Evolutionary conservation across 768 basidiomycete genomes (phyloP), one percentile per base, ranked within the genome.

Genomic region (Multifurca ochricompacta): DNA sequence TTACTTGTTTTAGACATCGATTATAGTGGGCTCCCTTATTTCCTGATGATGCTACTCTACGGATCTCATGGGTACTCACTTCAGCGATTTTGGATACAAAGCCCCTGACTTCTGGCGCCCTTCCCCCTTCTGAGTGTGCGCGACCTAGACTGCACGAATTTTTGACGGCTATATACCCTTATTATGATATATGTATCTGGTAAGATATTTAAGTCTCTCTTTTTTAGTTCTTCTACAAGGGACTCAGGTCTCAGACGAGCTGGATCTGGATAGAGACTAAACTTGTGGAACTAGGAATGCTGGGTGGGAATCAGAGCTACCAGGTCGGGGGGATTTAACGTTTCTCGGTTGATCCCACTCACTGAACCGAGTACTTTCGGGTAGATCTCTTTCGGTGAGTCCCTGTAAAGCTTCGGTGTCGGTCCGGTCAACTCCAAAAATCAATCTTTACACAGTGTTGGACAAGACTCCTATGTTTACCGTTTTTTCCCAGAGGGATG

Each of bases 181-280:
- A 82, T 64, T 95, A 94, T 65, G 91, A 95, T 62, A 87, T 95
- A 57, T 87, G 86, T 62, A 86, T 94, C 58, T 94, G 91, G 91
- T 87, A 64, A 35, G 65, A 37, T 18, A 9, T 27, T 21, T 3
- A 1, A 19, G 10, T 39, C 31, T 16, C 16, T 27, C 32, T 11
- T 23, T 41, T 46, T 28, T 4, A 11, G 19, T 11, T 21, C 40
- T 46, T 31, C 48, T 27, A 39, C 19, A 51, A 35, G 52, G 25
- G 7, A 19, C 32, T n/a, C 58, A 87, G 85, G 85, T 85, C 82
- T 1, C 87, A 90, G 65, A 92, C 91, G 3, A 83, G 81, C 59
- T 92, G 91, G 91, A 74, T 88, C 46, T 92, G 90, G 90, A 73
- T 92, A 16, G 90, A 92, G 71, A 80, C 82, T 14, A 94, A 92